Evolutionary conservation across 148 eudicot genomes (phyloP).

Genomic region (Oxyria digyna): DNA sequence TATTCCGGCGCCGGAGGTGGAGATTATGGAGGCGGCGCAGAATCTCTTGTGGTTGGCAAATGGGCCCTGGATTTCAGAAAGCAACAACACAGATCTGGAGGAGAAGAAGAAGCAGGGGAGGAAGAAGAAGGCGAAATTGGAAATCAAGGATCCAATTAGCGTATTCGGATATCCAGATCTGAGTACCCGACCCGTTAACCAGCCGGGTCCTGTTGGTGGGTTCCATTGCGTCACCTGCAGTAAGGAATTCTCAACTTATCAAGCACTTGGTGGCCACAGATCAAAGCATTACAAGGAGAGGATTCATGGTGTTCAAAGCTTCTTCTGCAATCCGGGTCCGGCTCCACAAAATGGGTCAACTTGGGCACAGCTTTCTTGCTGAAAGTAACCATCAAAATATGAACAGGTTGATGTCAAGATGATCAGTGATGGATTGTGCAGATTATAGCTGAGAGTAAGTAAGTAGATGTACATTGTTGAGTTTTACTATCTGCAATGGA

Average conservation of each 20-base stretch:
- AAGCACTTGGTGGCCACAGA: slow-evolving; percentile 33
- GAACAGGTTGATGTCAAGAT: background rate
- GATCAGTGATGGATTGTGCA: background rate
- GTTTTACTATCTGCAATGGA: background rate
- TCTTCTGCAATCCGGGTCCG: slow-evolving; percentile 6
- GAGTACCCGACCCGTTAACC: no score
- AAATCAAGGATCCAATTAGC: background rate
- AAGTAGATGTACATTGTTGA: background rate
- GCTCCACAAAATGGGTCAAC: background rate
- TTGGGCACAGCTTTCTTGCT: background rate
- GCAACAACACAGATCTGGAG: background rate
- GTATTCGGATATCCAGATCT: background rate
- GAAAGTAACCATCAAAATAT: background rate
- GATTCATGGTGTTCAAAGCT: background rate
- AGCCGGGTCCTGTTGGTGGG: background rate
- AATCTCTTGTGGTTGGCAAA: background rate
- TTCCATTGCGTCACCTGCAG: slow-evolving; percentile 19
- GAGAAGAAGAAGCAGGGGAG: slow-evolving; percentile 6
- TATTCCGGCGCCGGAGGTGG: background rate
- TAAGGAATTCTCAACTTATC: slow-evolving; percentile 18
- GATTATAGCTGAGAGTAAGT: no score
- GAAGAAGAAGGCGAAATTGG: slow-evolving; percentile 1
- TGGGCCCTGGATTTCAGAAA: background rate
- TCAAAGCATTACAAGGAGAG: slow-evolving; percentile 26
- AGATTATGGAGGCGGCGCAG: background rate